Evolutionary conservation across 305 asterid genomes (phyloP).

Genomic region (Ruellia speciosa): DNA sequence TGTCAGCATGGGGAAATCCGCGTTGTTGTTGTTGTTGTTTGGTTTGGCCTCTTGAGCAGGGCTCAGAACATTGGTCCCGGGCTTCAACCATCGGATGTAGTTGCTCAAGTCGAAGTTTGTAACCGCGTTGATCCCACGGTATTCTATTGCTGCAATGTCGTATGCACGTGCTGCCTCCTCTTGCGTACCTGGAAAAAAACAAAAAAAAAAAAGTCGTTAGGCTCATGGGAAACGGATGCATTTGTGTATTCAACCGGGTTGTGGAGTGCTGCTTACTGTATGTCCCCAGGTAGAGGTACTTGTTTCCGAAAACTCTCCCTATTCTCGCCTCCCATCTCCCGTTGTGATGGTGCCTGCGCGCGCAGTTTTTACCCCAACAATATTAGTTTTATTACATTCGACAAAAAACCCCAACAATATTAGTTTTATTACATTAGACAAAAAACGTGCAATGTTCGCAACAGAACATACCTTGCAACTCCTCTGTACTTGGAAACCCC

Average conservation of each 20-base stretch:
- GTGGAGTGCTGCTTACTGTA: conserved; percentile 54
- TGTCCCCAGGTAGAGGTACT: conserved; percentile 80
- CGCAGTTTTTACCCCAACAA: conserved; percentile 10
- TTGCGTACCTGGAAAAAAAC: conserved; percentile 68
- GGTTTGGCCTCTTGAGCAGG: conserved; percentile 35
- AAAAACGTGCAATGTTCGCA: too few relatives aligned
- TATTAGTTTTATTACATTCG: too few relatives aligned
- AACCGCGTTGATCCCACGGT: conserved; percentile 68
- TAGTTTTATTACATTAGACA: too few relatives aligned
- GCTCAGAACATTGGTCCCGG: conserved; percentile 20
- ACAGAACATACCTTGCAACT: conserved; percentile 57
- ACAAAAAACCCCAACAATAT: too few relatives aligned
- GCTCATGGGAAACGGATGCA: too few relatives aligned
- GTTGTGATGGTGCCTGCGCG: conserved; percentile 64
- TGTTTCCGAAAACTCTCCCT: conserved; percentile 74
- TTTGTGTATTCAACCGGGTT: too few relatives aligned
- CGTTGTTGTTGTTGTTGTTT: too few relatives aligned
- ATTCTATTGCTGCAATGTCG: conserved; percentile 72
- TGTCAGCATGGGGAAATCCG: conserved; percentile 21
- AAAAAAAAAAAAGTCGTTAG: neutral
- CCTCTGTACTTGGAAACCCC: conserved; percentile 87
- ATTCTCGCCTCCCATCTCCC: conserved; percentile 90
- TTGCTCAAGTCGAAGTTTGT: conserved; percentile 73
- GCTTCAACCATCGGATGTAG: conserved; percentile 66
- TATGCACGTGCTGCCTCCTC: conserved; percentile 80